Base-by-base conservation (phyloP, 306 rosid genomes). In the Psophocarpus tetragonolobus region DNA sequence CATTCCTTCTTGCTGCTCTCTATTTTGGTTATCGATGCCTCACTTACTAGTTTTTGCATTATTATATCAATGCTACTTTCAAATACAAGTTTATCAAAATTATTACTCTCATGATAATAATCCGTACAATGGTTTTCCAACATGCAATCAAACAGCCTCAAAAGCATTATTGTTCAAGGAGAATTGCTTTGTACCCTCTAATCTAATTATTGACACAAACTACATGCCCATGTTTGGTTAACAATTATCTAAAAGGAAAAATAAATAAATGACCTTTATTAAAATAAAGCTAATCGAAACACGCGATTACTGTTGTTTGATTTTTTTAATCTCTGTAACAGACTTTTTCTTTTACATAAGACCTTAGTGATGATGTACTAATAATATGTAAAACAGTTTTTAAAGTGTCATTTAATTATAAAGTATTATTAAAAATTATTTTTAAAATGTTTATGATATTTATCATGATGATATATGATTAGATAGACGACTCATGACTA, bases 21-120 rank as follows among this genome's bases (percentile, higher is more conserved):
- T 89, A 85, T 48, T 79, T 89, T 73, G 80, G 85, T 53, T 89
- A 87, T 84, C 68, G 81, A 54, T 80, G 21, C 80, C 67, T 83
- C 36, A 32, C 27, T 24, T 24, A 69, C 10, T 73, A 77, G 62
- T 7, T 56, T n/a, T n/a, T n/a, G n/a, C n/a, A n/a, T n/a, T n/a
- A n/a, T n/a, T n/a, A n/a, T n/a, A n/a, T n/a, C n/a, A n/a, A n/a
- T n/a, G n/a, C n/a, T n/a, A n/a, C n/a, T n/a, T n/a, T n/a, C n/a
- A n/a, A n/a, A n/a, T n/a, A n/a, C n/a, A n/a, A n/a, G n/a, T n/a
- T n/a, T n/a, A n/a, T n/a, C n/a, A n/a, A n/a, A n/a, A n/a, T n/a
- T n/a, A n/a, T 8, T 38, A 10, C 44, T 38, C 44, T 38, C 44
- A 41, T n/a, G n/a, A n/a, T n/a, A n/a, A n/a, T 41, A 41, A 39